phyloP scores from a whole-genome alignment of 2,329 filamentous ascomycete species.

The Colletotrichum chlorophyti region DNA sequence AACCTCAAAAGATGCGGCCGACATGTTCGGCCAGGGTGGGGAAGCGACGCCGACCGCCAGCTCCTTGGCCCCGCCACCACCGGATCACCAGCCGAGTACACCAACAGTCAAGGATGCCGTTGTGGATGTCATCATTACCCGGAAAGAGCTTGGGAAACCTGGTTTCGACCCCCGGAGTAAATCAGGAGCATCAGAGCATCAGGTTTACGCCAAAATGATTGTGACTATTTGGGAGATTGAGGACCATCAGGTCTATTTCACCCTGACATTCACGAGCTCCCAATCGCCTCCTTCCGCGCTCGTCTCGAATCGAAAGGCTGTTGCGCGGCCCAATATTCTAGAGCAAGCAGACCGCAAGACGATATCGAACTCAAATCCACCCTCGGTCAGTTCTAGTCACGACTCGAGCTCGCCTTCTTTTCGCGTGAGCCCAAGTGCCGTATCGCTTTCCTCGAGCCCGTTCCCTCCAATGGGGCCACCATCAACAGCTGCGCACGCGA shows the following conservation, averaged over 20 bases:
- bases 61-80: constrained; percentile 27
- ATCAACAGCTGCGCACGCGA: constrained; percentile 57
- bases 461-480: constrained; percentile 75
- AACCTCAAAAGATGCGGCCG: constrained; percentile 21
- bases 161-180: constrained; percentile 42
- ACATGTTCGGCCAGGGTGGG: constrained; percentile 31
- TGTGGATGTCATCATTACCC: constrained; percentile 72
- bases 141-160: constrained; percentile 50
- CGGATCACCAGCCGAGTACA: constrained; percentile 33
- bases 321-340: constrained; percentile 47
- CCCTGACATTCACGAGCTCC: constrained; percentile 75
- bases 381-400: constrained; percentile 55
- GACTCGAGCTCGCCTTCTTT: constrained; percentile 55
- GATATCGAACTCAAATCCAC: constrained; percentile 50
- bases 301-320: constrained; percentile 42
- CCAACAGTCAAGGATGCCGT: constrained; percentile 61
- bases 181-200: constrained; percentile 45
- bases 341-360: constrained; percentile 55
- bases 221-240: constrained; percentile 77
- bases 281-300: constrained; percentile 45
- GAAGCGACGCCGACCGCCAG: constrained; percentile 47
- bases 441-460: constrained; percentile 60
- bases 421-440: constrained; percentile 55
- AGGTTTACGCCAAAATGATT: constrained; percentile 74
- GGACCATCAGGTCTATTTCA: constrained; percentile 73